These are phyloP conservation scores for Luffa acutangula DNA, from an alignment of 306 rosid genomes.

Conservation along the genomic window DNA sequence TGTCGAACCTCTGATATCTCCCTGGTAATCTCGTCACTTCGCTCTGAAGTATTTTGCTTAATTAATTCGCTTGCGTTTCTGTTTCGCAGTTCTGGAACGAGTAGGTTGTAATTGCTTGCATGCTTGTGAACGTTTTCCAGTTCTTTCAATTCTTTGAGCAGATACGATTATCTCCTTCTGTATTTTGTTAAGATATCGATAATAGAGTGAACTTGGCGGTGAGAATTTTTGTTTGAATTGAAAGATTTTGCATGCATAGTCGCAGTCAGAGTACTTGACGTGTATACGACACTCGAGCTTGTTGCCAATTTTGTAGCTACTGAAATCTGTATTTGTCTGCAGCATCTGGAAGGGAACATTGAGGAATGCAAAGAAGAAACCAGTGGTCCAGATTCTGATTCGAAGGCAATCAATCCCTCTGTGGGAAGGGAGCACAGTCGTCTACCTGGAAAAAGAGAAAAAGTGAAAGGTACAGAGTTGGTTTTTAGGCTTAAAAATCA, in stretches of 20 bases:
- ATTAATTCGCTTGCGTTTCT: neutral
- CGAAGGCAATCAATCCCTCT: constrained; percentile 20
- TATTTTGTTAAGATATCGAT: neutral
- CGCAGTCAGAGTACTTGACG: neutral
- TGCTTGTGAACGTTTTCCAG: neutral
- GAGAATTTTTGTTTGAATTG: neutral
- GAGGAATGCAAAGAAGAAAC: constrained; percentile 44
- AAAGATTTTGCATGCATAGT: neutral
- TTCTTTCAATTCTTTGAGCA: neutral
- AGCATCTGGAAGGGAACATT: constrained; percentile 48
- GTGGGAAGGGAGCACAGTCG: constrained; percentile 22
- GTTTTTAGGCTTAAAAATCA: constrained; percentile 14
- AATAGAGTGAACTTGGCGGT: neutral
- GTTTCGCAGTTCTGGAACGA: neutral
- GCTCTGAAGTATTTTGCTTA: neutral
- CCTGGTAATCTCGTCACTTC: constrained; percentile 25
- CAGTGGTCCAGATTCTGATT: constrained; percentile 61
- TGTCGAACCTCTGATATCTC: constrained; percentile 66
- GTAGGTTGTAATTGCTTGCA: neutral
- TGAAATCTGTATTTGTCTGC: constrained; percentile 22
- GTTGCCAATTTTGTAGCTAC: neutral
- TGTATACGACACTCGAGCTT: neutral
- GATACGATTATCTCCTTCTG: neutral
- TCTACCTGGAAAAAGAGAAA: constrained; percentile 43
- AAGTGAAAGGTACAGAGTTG: constrained; percentile 46